Conservation (phyloP, 371 early-diverging fungal species). For the Mortierella sp. region DNA sequence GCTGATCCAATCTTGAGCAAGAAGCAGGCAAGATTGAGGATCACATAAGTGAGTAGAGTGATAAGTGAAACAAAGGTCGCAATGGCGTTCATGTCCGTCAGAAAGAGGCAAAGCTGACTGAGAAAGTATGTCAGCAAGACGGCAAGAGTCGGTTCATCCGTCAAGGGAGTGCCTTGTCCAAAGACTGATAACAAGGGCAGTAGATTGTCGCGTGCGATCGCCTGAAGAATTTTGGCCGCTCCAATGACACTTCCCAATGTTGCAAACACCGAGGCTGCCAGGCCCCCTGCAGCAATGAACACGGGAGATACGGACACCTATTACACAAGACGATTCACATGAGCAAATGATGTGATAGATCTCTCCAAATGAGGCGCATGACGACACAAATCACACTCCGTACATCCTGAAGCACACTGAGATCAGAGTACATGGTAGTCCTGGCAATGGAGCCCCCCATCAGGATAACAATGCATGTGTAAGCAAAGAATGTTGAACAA, state of each 20-base stretch:
- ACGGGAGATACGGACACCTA: slow-evolving; percentile 54
- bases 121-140: slow-evolving; percentile 60
- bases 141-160: slow-evolving; percentile 57
- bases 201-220: slow-evolving; percentile 65
- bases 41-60: slow-evolving; percentile 64
- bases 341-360: too few species aligned
- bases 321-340: background rate
- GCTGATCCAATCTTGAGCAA: slow-evolving; percentile 69
- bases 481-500: slow-evolving; percentile 60
- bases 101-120: slow-evolving; percentile 62
- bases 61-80: slow-evolving; percentile 71
- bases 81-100: slow-evolving; percentile 67
- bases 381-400: too few species aligned
- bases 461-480: slow-evolving; percentile 58
- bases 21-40: slow-evolving; percentile 71
- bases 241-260: slow-evolving; percentile 65
- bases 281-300: slow-evolving; percentile 61
- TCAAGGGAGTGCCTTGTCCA: slow-evolving; percentile 47
- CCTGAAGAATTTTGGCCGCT: slow-evolving; percentile 70
- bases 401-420: slow-evolving; percentile 69
- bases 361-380: too few species aligned
- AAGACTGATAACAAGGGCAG: slow-evolving; percentile 52
- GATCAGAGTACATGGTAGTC: slow-evolving; percentile 60
- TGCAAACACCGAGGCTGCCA: slow-evolving; percentile 68
- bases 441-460: slow-evolving; percentile 67